phyloP scores from a whole-genome alignment of 2,329 filamentous ascomycete species.

The Penicillium sp. region DNA sequence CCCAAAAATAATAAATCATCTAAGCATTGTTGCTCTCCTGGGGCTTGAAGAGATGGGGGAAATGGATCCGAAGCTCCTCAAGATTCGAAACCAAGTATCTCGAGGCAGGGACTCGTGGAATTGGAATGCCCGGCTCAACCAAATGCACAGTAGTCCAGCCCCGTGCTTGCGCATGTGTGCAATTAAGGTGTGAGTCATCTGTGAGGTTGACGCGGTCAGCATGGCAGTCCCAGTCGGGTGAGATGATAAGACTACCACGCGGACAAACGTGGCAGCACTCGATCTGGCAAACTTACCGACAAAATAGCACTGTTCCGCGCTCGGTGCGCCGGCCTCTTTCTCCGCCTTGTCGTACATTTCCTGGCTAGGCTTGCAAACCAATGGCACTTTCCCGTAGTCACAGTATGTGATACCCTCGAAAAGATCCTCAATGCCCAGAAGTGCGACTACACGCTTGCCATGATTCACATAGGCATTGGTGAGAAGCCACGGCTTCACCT shows the following conservation, averaged over 20 bases:
- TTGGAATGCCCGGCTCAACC: conserved; percentile 69
- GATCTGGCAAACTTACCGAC: conserved; percentile 64
- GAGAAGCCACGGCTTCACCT: conserved; percentile 88
- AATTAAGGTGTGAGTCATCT: conserved; percentile 86
- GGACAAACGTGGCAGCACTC: not conserved
- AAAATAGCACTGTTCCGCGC: conserved; percentile 77
- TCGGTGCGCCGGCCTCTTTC: conserved; percentile 70
- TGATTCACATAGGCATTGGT: conserved; percentile 96
- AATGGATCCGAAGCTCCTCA: conserved; percentile 70
- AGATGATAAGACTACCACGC: not conserved
- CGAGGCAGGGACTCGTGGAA: conserved; percentile 64
- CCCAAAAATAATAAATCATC: conserved; percentile 1
- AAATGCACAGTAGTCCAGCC: conserved; percentile 88
- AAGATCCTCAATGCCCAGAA: conserved; percentile 79
- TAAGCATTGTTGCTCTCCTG: conserved; percentile 6
- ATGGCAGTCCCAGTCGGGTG: not conserved
- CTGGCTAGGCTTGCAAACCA: conserved; percentile 82
- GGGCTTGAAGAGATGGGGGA: conserved; percentile 80
- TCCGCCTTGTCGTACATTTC: conserved; percentile 89
- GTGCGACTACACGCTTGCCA: conserved; percentile 73
- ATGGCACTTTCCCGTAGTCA: conserved; percentile 70
- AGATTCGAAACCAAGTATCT: conserved; percentile 74
- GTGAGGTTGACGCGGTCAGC: conserved; percentile 13
- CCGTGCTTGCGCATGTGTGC: conserved; percentile 68
- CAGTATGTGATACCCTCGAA: conserved; percentile 97